These are phyloP conservation scores for Pseudogymnoascus sp. DNA, from an alignment of 2,329 filamentous ascomycete genomes.

Conservation along the genomic window DNA sequence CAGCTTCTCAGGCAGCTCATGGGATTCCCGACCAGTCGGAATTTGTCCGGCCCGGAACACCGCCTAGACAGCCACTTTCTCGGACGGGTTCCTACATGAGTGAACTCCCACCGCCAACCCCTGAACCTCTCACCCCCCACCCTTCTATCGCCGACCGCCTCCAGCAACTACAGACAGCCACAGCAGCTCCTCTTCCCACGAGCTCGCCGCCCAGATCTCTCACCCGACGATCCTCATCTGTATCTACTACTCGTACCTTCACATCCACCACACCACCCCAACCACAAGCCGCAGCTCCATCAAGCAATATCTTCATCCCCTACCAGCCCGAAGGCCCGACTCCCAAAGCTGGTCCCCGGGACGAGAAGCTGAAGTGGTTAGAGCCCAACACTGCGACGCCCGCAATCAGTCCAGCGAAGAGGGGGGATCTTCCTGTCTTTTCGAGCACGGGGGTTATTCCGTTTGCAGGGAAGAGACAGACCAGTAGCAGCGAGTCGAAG, in stretches of 20 bases:
- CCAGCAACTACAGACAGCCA: constrained; percentile 18
- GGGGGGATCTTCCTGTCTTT: constrained; percentile 26
- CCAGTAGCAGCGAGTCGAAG: neutral
- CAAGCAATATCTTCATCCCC: constrained; percentile 40
- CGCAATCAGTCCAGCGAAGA: constrained; percentile 22
- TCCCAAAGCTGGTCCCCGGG: constrained; percentile 32
- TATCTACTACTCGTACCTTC: neutral
- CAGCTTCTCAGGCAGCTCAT: constrained; percentile 9
- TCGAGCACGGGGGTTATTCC: constrained; percentile 27
- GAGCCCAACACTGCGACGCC: constrained; percentile 35
- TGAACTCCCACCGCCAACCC: neutral
- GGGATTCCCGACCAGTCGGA: neutral
- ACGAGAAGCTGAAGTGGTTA: constrained; percentile 41
- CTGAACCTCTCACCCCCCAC: neutral
- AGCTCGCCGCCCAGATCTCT: constrained; percentile 20
- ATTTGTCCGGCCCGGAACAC: neutral
- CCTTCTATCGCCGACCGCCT: constrained; percentile 14
- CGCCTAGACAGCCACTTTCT: neutral
- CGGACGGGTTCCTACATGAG: neutral
- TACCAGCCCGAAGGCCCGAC: constrained; percentile 48
- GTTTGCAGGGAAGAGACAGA: constrained; percentile 18
- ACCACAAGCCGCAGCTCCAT: constrained; percentile 11
- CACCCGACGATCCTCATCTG: constrained; percentile 1
- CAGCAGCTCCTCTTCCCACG: constrained; percentile 20
- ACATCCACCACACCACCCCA: neutral